These are phyloP conservation scores for Calonectria hawksworthii DNA, from an alignment of 2,329 filamentous ascomycete species.

Conservation along the genomic window DNA sequence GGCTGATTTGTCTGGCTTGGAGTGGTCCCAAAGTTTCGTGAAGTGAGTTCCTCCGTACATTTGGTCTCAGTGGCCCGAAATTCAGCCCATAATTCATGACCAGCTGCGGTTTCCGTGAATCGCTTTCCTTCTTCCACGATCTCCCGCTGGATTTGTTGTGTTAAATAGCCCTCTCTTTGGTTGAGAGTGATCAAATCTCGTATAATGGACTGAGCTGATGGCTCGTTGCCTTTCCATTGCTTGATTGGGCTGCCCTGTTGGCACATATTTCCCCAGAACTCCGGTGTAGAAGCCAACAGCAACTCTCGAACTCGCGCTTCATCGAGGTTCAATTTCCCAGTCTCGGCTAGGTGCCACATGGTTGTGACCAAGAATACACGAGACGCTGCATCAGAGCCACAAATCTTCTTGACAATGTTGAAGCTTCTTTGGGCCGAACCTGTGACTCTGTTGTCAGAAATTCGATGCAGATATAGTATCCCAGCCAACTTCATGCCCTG, in stretches of 20 bases:
- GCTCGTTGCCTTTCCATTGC: background rate
- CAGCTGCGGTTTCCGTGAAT: background rate
- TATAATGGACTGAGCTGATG: background rate
- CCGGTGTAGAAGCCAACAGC: background rate
- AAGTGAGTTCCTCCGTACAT: background rate
- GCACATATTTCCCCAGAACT: background rate
- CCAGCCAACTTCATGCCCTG: background rate
- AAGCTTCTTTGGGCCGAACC: conserved; percentile 2
- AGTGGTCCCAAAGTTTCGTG: background rate
- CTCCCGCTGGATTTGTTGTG: background rate
- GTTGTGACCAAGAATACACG: background rate
- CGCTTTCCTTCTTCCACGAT: background rate
- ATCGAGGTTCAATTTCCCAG: background rate
- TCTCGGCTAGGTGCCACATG: conserved; percentile 13
- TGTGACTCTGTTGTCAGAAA: conserved; percentile 21
- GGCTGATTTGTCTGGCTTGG: background rate
- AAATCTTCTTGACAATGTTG: conserved; percentile 12
- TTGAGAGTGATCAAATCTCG: background rate
- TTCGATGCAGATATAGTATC: conserved; percentile 13
- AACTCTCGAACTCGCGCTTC: background rate
- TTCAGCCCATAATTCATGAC: background rate
- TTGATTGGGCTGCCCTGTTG: background rate
- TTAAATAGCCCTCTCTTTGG: background rate
- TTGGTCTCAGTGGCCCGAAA: background rate
- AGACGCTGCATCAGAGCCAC: background rate